A percentile compares a stretch with the other conserved stretches of the same genome.
Evolutionary conservation across 108 stramenopile species (phyloP).

Genomic region (Nannochloropsis salina): DNA sequence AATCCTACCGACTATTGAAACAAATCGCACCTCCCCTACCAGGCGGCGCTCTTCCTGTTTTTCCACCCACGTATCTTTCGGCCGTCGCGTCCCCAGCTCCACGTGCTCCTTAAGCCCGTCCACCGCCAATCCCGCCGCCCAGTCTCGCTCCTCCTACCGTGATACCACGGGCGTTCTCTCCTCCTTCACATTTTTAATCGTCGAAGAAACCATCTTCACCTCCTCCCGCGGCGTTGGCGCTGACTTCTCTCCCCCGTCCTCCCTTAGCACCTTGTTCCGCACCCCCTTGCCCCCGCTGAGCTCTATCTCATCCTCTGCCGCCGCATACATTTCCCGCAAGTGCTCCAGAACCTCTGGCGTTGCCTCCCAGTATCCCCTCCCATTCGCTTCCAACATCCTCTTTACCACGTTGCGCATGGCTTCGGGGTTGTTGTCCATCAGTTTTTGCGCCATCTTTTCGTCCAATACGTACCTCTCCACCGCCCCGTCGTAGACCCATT

Average conservation of each 20-base stretch:
- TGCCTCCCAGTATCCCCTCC: constrained; percentile 76
- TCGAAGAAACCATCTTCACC: background rate
- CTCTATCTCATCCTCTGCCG: constrained; percentile 44
- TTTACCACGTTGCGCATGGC: constrained; percentile 55
- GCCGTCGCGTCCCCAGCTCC: background rate
- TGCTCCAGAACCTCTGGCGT: constrained; percentile 33
- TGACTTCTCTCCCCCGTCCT: background rate
- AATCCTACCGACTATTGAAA: background rate
- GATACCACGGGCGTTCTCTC: background rate
- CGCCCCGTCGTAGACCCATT: constrained; percentile 80
- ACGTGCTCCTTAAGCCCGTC: background rate
- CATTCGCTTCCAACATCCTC: constrained; percentile 66
- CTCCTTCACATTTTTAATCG: background rate
- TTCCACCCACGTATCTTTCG: background rate
- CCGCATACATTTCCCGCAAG: constrained; percentile 41
- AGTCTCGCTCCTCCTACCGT: background rate
- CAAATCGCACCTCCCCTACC: background rate
- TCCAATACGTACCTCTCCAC: constrained; percentile 75
- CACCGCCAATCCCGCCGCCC: background rate
- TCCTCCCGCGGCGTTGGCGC: background rate
- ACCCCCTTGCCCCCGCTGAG: constrained; percentile 28
- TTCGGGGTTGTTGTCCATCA: constrained; percentile 69
- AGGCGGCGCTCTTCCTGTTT: background rate
- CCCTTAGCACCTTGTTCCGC: background rate
- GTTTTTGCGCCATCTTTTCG: constrained; percentile 67